A percentile compares a stretch with the other conserved stretches of the same genome.
Evolutionary conservation across 495 filamentous ascomycete genomes (phyloP).

Genomic region (Ascobolus immersus): DNA sequence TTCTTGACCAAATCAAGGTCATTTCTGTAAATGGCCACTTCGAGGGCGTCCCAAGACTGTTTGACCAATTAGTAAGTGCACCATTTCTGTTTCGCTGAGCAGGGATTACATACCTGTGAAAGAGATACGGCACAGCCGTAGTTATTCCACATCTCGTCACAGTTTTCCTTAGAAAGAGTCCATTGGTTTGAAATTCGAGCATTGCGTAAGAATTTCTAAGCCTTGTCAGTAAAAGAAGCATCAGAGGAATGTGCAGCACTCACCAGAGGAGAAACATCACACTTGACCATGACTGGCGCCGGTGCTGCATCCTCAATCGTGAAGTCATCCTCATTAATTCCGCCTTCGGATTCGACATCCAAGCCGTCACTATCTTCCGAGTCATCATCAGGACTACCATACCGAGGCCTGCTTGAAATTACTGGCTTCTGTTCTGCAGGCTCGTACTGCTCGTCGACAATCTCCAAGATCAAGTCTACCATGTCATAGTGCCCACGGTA

Average conservation of each 20-base stretch:
- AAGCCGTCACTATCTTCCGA: conserved; percentile 9
- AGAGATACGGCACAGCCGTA: no score
- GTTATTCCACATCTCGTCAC: no score
- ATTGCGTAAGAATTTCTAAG: no score
- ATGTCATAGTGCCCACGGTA: conserved; percentile 32
- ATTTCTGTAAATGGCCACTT: no score
- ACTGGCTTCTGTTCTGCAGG: conserved; percentile 18
- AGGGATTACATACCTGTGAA: no score
- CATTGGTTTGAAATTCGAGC: no score
- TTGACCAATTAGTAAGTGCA: no score
- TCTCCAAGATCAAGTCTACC: conserved; percentile 38
- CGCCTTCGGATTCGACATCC: conserved; percentile 13
- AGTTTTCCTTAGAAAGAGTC: no score
- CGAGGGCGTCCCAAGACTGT: no score
- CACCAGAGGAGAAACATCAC: conserved; percentile 23
- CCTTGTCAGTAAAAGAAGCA: background rate
- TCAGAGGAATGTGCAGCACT: background rate
- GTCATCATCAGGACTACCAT: conserved; percentile 20
- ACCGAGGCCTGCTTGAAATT: conserved; percentile 24
- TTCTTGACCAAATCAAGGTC: no score
- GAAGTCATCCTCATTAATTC: conserved; percentile 27
- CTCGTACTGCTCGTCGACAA: conserved; percentile 38
- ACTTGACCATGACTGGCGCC: conserved; percentile 35
- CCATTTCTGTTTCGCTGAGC: no score
- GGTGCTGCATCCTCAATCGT: conserved; percentile 48